phyloP scores from a whole-genome alignment of 108 stramenopile species.

The Fragilariopsis cylindrus region DNA sequence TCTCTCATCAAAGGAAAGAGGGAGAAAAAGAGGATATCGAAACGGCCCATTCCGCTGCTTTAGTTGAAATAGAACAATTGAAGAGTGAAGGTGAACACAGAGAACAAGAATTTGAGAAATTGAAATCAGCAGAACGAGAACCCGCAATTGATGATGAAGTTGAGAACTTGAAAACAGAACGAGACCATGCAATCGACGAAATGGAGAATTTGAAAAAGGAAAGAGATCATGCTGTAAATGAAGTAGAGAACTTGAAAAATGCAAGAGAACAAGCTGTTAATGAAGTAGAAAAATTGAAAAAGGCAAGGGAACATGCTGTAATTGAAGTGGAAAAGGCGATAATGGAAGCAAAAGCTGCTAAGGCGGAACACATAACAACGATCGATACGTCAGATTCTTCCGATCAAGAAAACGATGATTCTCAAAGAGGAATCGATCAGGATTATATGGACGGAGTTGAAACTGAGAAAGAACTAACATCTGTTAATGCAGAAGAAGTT shows the following conservation, averaged over 20 bases:
- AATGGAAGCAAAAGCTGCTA: constrained; percentile 20
- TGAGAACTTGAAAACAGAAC: not conserved
- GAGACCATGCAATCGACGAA: not conserved
- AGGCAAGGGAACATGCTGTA: not conserved
- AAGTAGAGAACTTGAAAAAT: not conserved
- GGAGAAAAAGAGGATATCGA: not conserved
- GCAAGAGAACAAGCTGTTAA: not conserved
- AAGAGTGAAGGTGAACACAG: not conserved
- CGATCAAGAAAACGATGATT: constrained; percentile 15
- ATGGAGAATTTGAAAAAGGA: not conserved
- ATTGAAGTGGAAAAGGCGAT: constrained; percentile 6
- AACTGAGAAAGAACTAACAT: no score
- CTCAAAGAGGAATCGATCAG: not conserved
- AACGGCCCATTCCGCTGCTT: not conserved
- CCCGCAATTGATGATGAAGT: not conserved
- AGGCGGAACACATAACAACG: constrained; percentile 11
- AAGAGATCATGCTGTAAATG: not conserved
- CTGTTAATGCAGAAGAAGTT: constrained; percentile 27
- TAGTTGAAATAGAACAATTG: not conserved
- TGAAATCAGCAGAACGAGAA: not conserved
- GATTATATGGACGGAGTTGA: not conserved
- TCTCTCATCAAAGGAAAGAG: not conserved
- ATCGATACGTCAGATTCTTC: constrained; percentile 5
- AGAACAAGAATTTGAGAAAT: constrained; percentile 15
- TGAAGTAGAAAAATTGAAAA: constrained; percentile 1